phyloP scores from a whole-genome alignment of 169 alveolate species.

The Plasmodium vinckei region DNA sequence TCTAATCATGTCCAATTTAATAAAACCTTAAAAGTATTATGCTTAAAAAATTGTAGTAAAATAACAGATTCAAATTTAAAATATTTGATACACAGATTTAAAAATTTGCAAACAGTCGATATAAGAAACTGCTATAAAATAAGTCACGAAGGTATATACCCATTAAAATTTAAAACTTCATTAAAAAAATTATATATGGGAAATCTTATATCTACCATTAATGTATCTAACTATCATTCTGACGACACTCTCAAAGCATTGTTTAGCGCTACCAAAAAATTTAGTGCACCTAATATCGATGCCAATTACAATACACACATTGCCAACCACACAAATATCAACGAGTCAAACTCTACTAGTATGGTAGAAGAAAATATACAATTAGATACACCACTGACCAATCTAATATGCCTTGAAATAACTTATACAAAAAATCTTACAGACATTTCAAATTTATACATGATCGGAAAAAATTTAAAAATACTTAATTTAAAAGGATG shows the following conservation, averaged over 20 bases:
- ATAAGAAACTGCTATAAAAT: conserved; percentile 65
- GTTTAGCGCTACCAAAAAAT: neutral
- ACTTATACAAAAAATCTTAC: conserved; percentile 32
- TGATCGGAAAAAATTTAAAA: conserved; percentile 39
- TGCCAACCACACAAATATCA: too few species aligned
- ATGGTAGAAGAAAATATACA: neutral
- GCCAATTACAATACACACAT: neutral
- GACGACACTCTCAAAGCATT: conserved; percentile 28
- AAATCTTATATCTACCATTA: conserved; percentile 15
- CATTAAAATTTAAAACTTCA: conserved; percentile 22
- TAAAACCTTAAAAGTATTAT: conserved; percentile 22
- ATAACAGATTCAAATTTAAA: conserved; percentile 58
- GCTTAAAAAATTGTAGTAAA: conserved; percentile 45
- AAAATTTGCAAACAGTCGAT: conserved; percentile 23
- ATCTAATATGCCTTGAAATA: conserved; percentile 35
- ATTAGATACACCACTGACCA: conserved; percentile 3
- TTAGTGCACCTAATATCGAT: neutral
- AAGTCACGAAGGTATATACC: conserved; percentile 55
- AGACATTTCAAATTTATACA: conserved; percentile 39
- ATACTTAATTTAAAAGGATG: conserved; percentile 47
- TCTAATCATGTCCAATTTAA: conserved; percentile 43
- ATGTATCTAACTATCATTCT: conserved; percentile 39
- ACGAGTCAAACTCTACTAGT: neutral
- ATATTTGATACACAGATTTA: conserved; percentile 38
- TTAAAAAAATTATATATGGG: conserved; percentile 52